Evolutionary conservation across 345 rosid genomes (phyloP), one percentile per base, ranked within the genome.

Genomic region (Physaria fendleri): DNA sequence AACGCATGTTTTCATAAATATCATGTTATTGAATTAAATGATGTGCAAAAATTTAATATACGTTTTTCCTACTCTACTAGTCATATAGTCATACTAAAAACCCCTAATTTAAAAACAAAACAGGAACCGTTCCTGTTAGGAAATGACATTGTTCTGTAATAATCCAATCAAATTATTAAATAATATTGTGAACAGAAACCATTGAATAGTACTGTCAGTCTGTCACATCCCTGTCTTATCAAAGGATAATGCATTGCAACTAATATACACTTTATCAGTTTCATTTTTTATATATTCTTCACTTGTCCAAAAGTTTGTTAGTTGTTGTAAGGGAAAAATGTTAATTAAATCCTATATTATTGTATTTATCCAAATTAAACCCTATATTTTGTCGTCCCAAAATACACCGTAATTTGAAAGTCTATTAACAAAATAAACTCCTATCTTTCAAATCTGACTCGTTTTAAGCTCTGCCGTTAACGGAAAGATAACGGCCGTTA

Each of bases 211-310:
- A 45, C 49, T 47, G 42, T 41, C 33, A 18, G 11, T 38, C 42
- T 39, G 43, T 38, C 56, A 45, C 40, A 24, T 43, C 41, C 34
- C 22, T 28, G 71, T 56, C 64, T 29, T 13, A 39, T 47, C 57
- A 66, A 37, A 37, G 10, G 56, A 46, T 38, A 37, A 38, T 65
- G 57, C 33, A 38, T 28, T 44, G 55, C 54, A 55, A 13, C 9
- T 21, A 29, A 55, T 6, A 38, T 3, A 34, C 44, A 54, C 5
- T 39, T 23, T 46, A 4, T 18, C 10, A 16, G 14, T 8, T n/a
- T n/a, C n/a, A n/a, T n/a, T n/a, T n/a, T 44, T 14, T 34, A 59
- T 45, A 38, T 50, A 40, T 37, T 35, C 47, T 56, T 56, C 25
- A 38, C 27, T 56, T 33, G 28, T 10, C 20, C 48, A 45, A 13